Conservation (phyloP, 805 yeast species). For the Nakazawaea laoshanensis region DNA sequence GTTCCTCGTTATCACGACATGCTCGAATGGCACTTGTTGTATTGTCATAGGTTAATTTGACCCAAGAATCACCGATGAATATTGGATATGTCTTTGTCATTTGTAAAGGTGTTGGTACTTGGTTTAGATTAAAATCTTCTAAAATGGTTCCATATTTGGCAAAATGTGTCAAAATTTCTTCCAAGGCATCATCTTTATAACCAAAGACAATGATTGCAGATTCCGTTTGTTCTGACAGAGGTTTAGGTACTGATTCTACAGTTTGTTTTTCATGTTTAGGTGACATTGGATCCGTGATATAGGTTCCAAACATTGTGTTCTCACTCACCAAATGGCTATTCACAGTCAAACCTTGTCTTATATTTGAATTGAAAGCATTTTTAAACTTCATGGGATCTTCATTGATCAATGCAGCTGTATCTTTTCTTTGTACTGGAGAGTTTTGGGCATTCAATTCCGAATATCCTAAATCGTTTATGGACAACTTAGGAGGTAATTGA, state of each 20-base stretch:
- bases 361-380: constrained; percentile 34
- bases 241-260: constrained; percentile 2
- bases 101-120: constrained; percentile 7
- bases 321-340: constrained; percentile 2
- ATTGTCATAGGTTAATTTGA: constrained; percentile 77
- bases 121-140: constrained; percentile 51
- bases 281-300: constrained; percentile 2
- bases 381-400: constrained; percentile 36
- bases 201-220: constrained; percentile 82
- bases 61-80: constrained; percentile 83
- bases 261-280: constrained; percentile 1
- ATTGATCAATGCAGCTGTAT: constrained; percentile 16
- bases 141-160: constrained; percentile 71
- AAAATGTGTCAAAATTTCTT: constrained; percentile 61
- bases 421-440: constrained; percentile 21
- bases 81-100: constrained; percentile 43
- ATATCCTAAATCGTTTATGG: constrained; percentile 37
- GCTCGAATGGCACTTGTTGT: constrained; percentile 76
- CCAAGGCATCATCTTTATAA: constrained; percentile 70
- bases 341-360: constrained; percentile 14
- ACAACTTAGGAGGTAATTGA: constrained; percentile 41
- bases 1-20: constrained; percentile 58
- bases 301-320: constrained; percentile 1
- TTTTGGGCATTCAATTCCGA: constrained; percentile 30
- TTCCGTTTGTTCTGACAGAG: constrained; percentile 21